Evolutionary conservation across 495 filamentous ascomycete species (phyloP), one percentile per base, ranked within the genome.

Genomic region (Bathelium albidoporum): DNA sequence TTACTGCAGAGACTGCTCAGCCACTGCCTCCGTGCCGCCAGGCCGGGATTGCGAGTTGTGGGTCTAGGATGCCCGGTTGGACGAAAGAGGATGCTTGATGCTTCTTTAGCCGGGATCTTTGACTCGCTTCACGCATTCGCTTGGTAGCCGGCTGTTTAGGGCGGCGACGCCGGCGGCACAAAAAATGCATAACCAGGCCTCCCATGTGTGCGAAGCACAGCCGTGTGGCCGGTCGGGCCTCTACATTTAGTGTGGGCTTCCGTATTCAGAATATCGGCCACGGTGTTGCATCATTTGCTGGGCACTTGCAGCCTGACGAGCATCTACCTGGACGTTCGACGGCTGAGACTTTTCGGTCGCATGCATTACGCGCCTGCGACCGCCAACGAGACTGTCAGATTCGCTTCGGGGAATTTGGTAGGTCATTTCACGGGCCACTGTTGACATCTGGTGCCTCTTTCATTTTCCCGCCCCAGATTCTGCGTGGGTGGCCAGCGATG

Each of bases 151-250:
- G 29, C 20, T 9, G 4, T 24, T 55, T 55, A 55, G 49, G 29
- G 49, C 49, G 49, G 49, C 49, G 49, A 55, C 49, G 49, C 49
- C 49, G 49, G 49, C 49, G 49, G 49, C 49, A 55, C 49, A 55
- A 55, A 55, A 55, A 55, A 16, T 55, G 49, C 49, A 55, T 55
- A 55, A 55, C 22, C 49, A 28, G 24, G 22, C 49, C 20, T 55
- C 49, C 49, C 49, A 28, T 55, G 49, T 55, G 49, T 55, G 49
- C 3, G 16, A 55, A 20, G 49, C 49, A 55, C 49, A 55, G 49
- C 49, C 49, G 20, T 55, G 49, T 55, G 49, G 49, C 49, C 49
- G 49, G 49, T 29, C 49, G 49, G 49, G 49, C 24, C 49, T n/a
- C 49, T 29, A 24, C 49, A 9, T 55, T 29, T 55, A 55, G 49